These are phyloP conservation scores for Boletus hoseneyae DNA, from an alignment of 1,284 basidiomycete genomes.

Conservation along the genomic window DNA sequence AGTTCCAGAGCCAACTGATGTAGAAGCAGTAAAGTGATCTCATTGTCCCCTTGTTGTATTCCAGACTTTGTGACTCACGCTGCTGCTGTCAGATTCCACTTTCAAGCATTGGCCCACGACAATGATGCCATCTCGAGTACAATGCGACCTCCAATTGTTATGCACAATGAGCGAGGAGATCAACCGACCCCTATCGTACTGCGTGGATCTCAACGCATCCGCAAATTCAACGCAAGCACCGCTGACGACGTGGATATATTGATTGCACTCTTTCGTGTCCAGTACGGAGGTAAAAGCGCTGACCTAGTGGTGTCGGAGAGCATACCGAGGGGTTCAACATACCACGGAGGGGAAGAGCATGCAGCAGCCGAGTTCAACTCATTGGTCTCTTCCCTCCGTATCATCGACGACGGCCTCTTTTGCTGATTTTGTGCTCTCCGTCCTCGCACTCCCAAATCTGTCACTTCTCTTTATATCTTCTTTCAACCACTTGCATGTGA, in stretches of 20 bases:
- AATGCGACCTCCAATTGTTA: conserved; percentile 37
- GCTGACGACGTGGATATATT: conserved; percentile 71
- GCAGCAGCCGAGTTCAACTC: conserved; percentile 49
- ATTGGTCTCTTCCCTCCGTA: conserved; percentile 59
- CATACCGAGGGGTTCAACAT: conserved; percentile 53
- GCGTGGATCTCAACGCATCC: conserved; percentile 65
- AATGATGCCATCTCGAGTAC: conserved; percentile 67
- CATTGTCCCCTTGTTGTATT: conserved; percentile 1
- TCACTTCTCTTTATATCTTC: background rate
- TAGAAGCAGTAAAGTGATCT: conserved; percentile 62
- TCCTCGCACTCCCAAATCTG: background rate
- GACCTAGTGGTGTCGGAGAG: conserved; percentile 85
- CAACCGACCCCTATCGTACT: conserved; percentile 59
- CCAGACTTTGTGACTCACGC: conserved; percentile 7
- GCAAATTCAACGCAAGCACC: conserved; percentile 68
- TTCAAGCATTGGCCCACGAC: conserved; percentile 88
- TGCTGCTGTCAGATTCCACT: conserved; percentile 71
- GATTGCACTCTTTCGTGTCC: conserved; percentile 78
- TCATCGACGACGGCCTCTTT: conserved; percentile 77
- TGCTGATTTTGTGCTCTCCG: conserved; percentile 37
- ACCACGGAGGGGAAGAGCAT: conserved; percentile 39
- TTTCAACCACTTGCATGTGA: background rate
- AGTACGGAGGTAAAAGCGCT: conserved; percentile 49
- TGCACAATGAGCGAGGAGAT: conserved; percentile 41
- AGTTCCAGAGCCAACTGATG: conserved; percentile 55